Conservation (phyloP, 192 early-diverging fungal species). For the Linderina pennispora region DNA sequence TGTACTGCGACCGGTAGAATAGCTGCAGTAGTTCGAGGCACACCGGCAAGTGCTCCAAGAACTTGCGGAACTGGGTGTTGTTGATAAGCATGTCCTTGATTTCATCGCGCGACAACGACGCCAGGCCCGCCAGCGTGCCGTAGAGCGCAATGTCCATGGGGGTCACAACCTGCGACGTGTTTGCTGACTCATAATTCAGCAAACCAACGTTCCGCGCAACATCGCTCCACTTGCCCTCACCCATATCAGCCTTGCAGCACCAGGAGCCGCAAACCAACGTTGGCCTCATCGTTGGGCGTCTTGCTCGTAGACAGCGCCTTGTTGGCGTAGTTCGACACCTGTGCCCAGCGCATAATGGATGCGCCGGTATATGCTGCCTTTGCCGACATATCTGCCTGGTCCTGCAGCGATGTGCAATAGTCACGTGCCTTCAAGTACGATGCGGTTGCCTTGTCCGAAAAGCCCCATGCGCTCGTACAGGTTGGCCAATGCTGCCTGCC, state of each 20-base stretch:
- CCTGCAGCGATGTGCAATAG: constrained; percentile 10
- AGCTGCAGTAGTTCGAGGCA: constrained; percentile 24
- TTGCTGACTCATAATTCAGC: constrained; percentile 4
- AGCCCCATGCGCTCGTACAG: constrained; percentile 8
- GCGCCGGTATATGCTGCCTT: constrained; percentile 15
- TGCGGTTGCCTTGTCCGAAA: constrained; percentile 15
- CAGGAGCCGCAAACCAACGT: constrained; percentile 13
- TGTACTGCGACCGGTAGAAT: constrained; percentile 25
- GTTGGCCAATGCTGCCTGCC: constrained; percentile 8
- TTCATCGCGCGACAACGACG: constrained; percentile 15
- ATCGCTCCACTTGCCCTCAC: constrained; percentile 22
- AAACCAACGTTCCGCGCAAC: constrained; percentile 3
- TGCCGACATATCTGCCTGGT: constrained; percentile 17
- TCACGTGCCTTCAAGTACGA: constrained; percentile 23
- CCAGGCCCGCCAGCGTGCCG: constrained; percentile 33
- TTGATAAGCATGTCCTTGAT: constrained; percentile 18
- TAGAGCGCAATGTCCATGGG: constrained; percentile 37
- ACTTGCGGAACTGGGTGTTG: constrained; percentile 23
- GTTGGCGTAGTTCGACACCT: constrained; percentile 22
- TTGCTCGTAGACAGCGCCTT: constrained; percentile 11
- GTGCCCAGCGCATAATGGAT: constrained; percentile 24
- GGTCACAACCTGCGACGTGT: constrained; percentile 3
- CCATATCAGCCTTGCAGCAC: constrained; percentile 20
- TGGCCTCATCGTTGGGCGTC: not conserved
- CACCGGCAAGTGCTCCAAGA: constrained; percentile 34